A percentile compares a stretch with the other conserved stretches of the same genome.
These are phyloP conservation scores for Colletotrichum siamense DNA, from an alignment of 2,329 filamentous ascomycete species.

Conservation along the genomic window DNA sequence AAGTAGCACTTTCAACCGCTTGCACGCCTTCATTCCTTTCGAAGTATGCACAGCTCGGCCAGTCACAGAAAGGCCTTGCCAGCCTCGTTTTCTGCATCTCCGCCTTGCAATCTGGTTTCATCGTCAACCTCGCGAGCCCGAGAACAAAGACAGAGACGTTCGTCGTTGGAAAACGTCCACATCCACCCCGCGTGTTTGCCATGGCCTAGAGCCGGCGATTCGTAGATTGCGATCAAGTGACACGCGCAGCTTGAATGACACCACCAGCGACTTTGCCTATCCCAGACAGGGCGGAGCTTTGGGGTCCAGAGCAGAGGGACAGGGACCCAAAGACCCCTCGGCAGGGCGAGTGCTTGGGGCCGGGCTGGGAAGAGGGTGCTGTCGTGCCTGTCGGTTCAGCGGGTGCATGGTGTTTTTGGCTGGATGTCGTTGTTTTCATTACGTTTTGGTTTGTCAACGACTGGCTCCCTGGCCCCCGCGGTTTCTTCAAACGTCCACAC, in stretches of 20 bases:
- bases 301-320: neutral
- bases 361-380: neutral
- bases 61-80: neutral
- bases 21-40: neutral
- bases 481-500: neutral
- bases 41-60: neutral
- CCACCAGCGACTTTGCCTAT: constrained; percentile 9
- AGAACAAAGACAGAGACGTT: neutral
- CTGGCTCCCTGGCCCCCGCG: neutral
- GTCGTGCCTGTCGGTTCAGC: neutral
- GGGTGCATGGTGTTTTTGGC: constrained; percentile 14
- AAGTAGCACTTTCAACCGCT: neutral
- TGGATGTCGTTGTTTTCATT: constrained; percentile 23
- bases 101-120: neutral
- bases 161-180: neutral
- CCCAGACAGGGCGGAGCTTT: neutral
- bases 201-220: neutral
- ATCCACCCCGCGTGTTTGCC: neutral
- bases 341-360: neutral
- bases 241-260: constrained; percentile 2
- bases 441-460: constrained; percentile 23
- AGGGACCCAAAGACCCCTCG: neutral
- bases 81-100: neutral
- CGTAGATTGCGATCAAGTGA: constrained; percentile 11
- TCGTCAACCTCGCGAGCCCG: neutral